Percentiles rank a stretch among this genome's conserved stretches.
Conservation (phyloP, 1,284 basidiomycete genomes). For the Wallemia ichthyophaga region DNA sequence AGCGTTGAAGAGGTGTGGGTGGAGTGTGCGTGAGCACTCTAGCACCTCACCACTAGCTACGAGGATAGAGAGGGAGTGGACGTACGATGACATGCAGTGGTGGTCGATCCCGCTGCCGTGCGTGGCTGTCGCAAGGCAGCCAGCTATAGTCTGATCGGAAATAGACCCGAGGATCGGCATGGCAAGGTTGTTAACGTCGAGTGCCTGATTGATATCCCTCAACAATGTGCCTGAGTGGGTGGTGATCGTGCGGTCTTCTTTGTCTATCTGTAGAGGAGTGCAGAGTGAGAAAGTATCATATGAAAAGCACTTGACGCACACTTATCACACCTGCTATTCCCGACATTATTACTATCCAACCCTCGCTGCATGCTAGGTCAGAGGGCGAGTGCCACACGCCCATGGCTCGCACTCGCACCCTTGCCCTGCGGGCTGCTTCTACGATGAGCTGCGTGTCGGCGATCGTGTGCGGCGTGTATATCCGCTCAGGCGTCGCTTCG, state of each 20-base stretch:
- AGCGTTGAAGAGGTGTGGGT: constrained; percentile 54
- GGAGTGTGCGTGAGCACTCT: constrained; percentile 32
- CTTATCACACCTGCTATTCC: constrained; percentile 35
- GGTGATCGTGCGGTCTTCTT: constrained; percentile 6
- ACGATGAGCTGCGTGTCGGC: constrained; percentile 45
- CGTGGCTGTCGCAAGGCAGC: constrained; percentile 74
- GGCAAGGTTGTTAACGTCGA: constrained; percentile 41
- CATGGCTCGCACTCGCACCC: constrained; percentile 41
- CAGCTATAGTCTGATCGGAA: constrained; percentile 84
- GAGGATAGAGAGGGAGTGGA: constrained; percentile 41
- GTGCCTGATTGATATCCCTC: constrained; percentile 15
- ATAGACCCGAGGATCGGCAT: constrained; percentile 86
- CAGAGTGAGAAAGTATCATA: background rate
- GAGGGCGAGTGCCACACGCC: constrained; percentile 79
- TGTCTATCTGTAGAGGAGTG: background rate
- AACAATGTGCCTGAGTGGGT: constrained; percentile 14
- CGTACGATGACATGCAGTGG: constrained; percentile 55
- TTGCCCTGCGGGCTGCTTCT: constrained; percentile 48
- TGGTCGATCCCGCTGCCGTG: constrained; percentile 65
- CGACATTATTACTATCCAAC: constrained; percentile 49
- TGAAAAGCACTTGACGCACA: constrained; percentile 23
- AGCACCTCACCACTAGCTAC: constrained; percentile 37
- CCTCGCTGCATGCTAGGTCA: constrained; percentile 61
- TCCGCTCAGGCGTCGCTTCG: constrained; percentile 16
- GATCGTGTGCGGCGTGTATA: constrained; percentile 47